These are phyloP conservation scores for Ceratorhiza oryzae-sativae DNA, from an alignment of 1,284 basidiomycete species.

Conservation along the genomic window DNA sequence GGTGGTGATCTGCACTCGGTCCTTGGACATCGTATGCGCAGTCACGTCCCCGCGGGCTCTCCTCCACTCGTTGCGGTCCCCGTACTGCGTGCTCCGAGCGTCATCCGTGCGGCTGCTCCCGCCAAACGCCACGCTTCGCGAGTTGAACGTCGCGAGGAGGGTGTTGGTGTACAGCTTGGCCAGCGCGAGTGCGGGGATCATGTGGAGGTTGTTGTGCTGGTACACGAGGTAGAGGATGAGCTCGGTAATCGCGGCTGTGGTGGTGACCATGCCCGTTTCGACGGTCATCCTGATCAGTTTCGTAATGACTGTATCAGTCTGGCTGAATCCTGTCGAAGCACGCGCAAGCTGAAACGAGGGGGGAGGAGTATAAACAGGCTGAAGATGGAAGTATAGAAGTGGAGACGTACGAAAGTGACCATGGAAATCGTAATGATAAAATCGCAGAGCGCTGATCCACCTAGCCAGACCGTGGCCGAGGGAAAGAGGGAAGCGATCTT, in stretches of 20 bases:
- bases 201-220: constrained; percentile 48
- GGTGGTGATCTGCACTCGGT: constrained; percentile 40
- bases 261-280: constrained; percentile 50
- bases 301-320: constrained; percentile 41
- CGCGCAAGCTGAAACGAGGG: constrained; percentile 27
- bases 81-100: constrained; percentile 31
- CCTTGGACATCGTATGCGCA: constrained; percentile 11
- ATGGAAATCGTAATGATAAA: constrained; percentile 43
- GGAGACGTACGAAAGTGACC: constrained; percentile 39
- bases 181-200: constrained; percentile 48
- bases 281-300: constrained; percentile 46
- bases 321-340: constrained; percentile 41
- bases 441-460: constrained; percentile 43
- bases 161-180: constrained; percentile 52
- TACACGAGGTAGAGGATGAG: constrained; percentile 49
- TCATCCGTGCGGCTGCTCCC: constrained; percentile 17
- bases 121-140: constrained; percentile 36
- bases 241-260: constrained; percentile 48
- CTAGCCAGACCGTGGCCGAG: constrained; percentile 43
- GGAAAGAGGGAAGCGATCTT: constrained; percentile 40
- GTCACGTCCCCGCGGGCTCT: not conserved
- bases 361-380: not conserved
- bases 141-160: constrained; percentile 49
- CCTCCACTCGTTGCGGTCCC: constrained; percentile 3
- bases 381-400: not conserved